Base-by-base conservation (phyloP, 2,329 filamentous ascomycete genomes). In the Ramichloridium luteum region DNA sequence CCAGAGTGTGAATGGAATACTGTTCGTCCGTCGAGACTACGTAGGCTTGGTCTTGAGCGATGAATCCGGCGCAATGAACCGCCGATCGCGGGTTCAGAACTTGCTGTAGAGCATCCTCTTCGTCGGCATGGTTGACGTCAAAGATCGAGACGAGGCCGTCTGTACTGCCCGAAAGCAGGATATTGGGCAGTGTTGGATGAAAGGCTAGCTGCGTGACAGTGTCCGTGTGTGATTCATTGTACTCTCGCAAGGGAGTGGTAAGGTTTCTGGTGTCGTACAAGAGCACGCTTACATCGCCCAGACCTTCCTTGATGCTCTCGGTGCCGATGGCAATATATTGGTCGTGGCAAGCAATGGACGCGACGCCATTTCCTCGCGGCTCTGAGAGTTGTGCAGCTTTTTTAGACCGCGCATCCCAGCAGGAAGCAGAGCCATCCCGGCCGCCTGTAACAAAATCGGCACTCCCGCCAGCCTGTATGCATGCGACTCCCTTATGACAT, bases 101-200 rank as follows among this genome's bases (percentile, higher is more conserved):
- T 56, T 84, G 79, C 36, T 80, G 64, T 13, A 85, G 62, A 1
- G 81, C 75, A 28, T 88, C 81, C 49, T 88, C 81, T 56, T 88
- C 81, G 44, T 82, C 77, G 12, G 64, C 57, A 36, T 81, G 67
- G 28, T 67, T 65, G 12, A 72, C 78, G 58, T 90, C 77, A 57
- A 79, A 82, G 27, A 88, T 62, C 49, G 80, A 85, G 46, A 88
- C 68, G 1, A 88, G 68, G 5, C 80, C 80, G 55, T 90, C 82
- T 10, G 80, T 88, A 22, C 79, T 83, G 26, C 79, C 80, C 1
- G 80, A 83, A 8, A 88, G 64, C 4, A 88, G 67, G 11, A 80
- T 60, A 27, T 69, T 64, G 1, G 70, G 64, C 29, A 70, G 61
- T 3, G 56, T 60, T 5, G 49, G 47, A 34, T 74, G 50, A 30